Evolutionary conservation across 441 rosid species (phyloP).

Genomic region (Syzygium syzygioides): DNA sequence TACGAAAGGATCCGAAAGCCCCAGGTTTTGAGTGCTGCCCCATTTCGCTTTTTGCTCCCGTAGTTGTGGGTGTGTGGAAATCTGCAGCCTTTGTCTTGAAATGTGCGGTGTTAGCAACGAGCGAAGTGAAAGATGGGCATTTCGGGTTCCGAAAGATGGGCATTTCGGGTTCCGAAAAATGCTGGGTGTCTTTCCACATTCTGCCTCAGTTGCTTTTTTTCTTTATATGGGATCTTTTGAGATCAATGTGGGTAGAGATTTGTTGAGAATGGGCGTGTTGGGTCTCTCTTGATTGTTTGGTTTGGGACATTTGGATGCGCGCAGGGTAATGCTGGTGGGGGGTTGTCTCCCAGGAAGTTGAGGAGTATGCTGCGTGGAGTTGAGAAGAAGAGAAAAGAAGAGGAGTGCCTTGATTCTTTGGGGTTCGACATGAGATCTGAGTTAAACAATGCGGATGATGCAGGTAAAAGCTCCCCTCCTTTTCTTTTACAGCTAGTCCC

Average conservation of each 20-base stretch:
- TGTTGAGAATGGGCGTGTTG: not conserved
- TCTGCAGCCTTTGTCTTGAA: not conserved
- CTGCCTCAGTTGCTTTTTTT: constrained; percentile 10
- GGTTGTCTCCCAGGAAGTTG: constrained; percentile 70
- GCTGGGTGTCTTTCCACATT: not conserved
- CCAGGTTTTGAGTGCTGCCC: constrained; percentile 29
- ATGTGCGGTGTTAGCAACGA: not conserved
- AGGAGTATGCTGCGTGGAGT: constrained; percentile 62
- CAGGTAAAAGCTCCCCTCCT: constrained; percentile 20
- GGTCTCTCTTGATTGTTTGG: not conserved
- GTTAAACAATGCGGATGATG: constrained; percentile 28
- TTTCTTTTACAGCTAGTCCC: not conserved
- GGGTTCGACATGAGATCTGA: constrained; percentile 39
- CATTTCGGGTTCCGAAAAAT: not conserved
- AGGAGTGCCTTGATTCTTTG: constrained; percentile 35
- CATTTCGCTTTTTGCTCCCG: not conserved
- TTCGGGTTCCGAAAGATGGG: not conserved
- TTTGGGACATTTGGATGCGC: not conserved
- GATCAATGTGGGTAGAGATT: constrained; percentile 9
- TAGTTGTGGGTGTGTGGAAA: not conserved
- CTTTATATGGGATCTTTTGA: constrained; percentile 19
- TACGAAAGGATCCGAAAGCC: constrained; percentile 74
- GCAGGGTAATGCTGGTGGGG: constrained; percentile 34
- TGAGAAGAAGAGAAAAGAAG: constrained; percentile 44
- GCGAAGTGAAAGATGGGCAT: not conserved